Base-by-base conservation (phyloP, 148 eudicot genomes). In the Euryodendron excelsum region DNA sequence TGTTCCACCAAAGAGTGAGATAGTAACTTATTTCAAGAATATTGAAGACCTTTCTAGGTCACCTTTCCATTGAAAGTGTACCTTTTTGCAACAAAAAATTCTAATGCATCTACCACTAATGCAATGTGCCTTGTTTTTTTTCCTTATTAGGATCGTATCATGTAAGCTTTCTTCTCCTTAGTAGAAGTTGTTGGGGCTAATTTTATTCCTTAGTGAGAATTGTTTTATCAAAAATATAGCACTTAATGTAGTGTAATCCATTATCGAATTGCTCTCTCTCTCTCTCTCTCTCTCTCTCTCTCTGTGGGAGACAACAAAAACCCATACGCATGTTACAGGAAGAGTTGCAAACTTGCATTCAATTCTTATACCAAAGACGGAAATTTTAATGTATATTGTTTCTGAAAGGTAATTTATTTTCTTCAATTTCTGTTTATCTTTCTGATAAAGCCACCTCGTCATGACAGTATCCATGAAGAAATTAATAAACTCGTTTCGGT, bases 91-190 rank as follows among this genome's bases (percentile, higher is more conserved):
- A 53, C 60, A 52, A 44, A 71, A 63, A 21, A 5, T 4, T 17
- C 11, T 48, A 76, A 76, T 64, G 78, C 78, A 45, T 23, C 77
- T 58, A 44, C 82, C 76, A 45, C 77, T 47, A 36, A 45, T 48
- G 5, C 4, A 60, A 62, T 72, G 25, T 8, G 13, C 3, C 18
- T 34, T 68, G 36, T 20, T 63, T 23, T n/a, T 70, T 45, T 14
- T 30, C 27, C 47, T 15, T 39, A 15, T 17, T 36, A 8, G 12
- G 66, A 15, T 6, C 30, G 33, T 72, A 56, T 23, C 18, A 5
- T 63, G 34, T 30, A 47, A 48, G 47, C 72, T 72, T 73, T 79
- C 34, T 52, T 14, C 30, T 30, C 25, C n/a, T 41, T 59, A 23
- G 20, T 21, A 27, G n/a, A n/a, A 33, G n/a, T 12, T 36, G 9